Evolutionary conservation across 2,329 filamentous ascomycete genomes (phyloP).

Genomic region (Verticillium longisporum): DNA sequence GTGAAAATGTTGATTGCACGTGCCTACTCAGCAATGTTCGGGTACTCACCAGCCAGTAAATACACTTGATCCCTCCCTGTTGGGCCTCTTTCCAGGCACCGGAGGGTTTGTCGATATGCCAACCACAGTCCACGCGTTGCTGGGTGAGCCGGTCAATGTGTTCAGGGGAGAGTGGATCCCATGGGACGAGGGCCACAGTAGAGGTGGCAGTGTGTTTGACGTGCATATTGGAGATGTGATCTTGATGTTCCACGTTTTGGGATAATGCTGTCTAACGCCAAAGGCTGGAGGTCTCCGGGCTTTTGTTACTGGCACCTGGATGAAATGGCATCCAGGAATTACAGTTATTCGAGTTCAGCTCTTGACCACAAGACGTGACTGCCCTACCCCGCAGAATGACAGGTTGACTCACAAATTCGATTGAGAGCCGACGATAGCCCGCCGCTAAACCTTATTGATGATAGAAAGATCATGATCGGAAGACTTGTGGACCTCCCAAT

Average conservation of each 20-base stretch:
- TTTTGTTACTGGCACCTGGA: too few relatives aligned
- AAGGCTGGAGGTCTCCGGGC: background rate
- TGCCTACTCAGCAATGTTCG: background rate
- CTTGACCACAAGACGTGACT: too few relatives aligned
- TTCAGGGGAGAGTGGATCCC: constrained; percentile 15
- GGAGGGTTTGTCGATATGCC: constrained; percentile 13
- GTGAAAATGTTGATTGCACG: background rate
- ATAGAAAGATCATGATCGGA: too few relatives aligned
- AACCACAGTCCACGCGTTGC: constrained; percentile 18
- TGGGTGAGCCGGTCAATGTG: constrained; percentile 15
- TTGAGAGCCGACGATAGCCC: too few relatives aligned
- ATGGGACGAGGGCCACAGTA: constrained; percentile 13
- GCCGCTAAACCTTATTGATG: too few relatives aligned
- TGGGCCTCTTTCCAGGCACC: constrained; percentile 14
- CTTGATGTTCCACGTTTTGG: too few relatives aligned
- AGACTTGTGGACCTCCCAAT: too few relatives aligned
- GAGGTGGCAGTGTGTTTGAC: background rate
- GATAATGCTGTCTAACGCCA: background rate
- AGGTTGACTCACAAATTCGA: too few relatives aligned
- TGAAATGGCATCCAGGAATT: too few relatives aligned
- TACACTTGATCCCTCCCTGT: constrained; percentile 10
- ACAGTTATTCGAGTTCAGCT: too few relatives aligned
- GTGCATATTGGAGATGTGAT: background rate
- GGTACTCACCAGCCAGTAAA: constrained; percentile 15
- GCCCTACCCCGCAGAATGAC: too few relatives aligned